phyloP scores from a whole-genome alignment of 768 basidiomycete species.

The Collybia sp. region DNA sequence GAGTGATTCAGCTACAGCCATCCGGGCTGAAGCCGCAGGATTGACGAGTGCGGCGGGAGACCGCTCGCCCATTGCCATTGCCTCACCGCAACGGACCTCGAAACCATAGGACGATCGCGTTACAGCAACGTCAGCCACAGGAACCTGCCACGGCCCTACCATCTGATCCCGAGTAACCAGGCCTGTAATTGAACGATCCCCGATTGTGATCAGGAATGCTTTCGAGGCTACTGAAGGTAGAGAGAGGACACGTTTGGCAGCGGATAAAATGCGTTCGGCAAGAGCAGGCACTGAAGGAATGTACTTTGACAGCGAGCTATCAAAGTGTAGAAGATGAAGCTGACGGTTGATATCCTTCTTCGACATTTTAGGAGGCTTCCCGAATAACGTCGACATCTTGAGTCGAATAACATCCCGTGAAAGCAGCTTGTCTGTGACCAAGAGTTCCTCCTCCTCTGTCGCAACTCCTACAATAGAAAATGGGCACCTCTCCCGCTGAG shows the following conservation, averaged over 20 bases:
- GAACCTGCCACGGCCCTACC: constrained; percentile 99
- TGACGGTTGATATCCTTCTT: constrained; percentile 55
- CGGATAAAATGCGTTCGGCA: constrained; percentile 50
- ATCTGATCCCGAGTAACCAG: constrained; percentile 96
- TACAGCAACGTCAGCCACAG: constrained; percentile 95
- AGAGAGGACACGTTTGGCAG: constrained; percentile 77
- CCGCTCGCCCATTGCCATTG: constrained; percentile 98
- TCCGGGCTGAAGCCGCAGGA: constrained; percentile 88
- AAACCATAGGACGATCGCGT: constrained; percentile 96
- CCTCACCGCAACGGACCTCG: constrained; percentile 78
- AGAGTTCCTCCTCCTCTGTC: constrained; percentile 73
- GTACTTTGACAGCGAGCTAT: constrained; percentile 64
- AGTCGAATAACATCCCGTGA: constrained; percentile 78
- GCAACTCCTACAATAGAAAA: constrained; percentile 90
- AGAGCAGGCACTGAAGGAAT: constrained; percentile 40
- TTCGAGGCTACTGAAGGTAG: constrained; percentile 94
- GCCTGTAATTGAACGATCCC: constrained; percentile 91
- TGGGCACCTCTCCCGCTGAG: constrained; percentile 87
- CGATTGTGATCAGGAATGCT: constrained; percentile 97
- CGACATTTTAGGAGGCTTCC: constrained; percentile 91
- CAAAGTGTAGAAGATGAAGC: constrained; percentile 49
- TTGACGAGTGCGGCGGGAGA: constrained; percentile 87
- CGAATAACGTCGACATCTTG: constrained; percentile 94
- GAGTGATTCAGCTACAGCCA: constrained; percentile 93
- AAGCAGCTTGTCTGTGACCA: constrained; percentile 86